Percentiles rank a stretch among this genome's conserved stretches.
Conservation (phyloP, 1,139 yeast genomes). For the Debaryomycetaceae sp. region DNA sequence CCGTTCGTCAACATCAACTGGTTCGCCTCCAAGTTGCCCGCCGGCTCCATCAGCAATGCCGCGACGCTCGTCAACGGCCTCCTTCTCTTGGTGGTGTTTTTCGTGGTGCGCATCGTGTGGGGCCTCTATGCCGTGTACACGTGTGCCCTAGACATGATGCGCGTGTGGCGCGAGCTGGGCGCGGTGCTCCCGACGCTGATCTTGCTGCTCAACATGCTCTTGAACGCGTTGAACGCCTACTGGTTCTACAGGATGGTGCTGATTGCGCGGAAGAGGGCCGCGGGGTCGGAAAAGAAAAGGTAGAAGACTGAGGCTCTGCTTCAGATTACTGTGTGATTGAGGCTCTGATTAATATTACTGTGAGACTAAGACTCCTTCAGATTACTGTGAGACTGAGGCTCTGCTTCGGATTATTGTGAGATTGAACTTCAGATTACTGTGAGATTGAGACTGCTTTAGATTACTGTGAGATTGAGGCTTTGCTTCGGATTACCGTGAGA, state of each 20-base stretch:
- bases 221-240: conserved; percentile 59
- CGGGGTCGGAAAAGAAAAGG: not conserved
- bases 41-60: conserved; percentile 39
- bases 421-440: too few species aligned
- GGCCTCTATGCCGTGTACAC: conserved; percentile 65
- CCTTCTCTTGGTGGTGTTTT: conserved; percentile 57
- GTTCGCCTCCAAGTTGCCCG: conserved; percentile 72
- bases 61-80: conserved; percentile 60
- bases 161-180: conserved; percentile 19
- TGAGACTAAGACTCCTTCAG: not conserved
- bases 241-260: conserved; percentile 80
- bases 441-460: too few species aligned
- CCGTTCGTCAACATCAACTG: conserved; percentile 90
- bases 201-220: conserved; percentile 48
- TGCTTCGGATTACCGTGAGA: too few species aligned
- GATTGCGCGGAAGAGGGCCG: conserved; percentile 46
- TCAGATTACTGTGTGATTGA: too few species aligned
- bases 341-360: too few species aligned
- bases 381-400: not conserved
- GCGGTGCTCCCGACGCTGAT: conserved; percentile 32
- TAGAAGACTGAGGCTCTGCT: too few species aligned
- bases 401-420: too few species aligned
- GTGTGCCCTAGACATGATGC: conserved; percentile 44
- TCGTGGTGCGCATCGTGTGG: conserved; percentile 71
- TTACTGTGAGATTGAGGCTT: too few species aligned